phyloP scores from a whole-genome alignment of 768 basidiomycete genomes.

The Boletus reticuloceps region DNA sequence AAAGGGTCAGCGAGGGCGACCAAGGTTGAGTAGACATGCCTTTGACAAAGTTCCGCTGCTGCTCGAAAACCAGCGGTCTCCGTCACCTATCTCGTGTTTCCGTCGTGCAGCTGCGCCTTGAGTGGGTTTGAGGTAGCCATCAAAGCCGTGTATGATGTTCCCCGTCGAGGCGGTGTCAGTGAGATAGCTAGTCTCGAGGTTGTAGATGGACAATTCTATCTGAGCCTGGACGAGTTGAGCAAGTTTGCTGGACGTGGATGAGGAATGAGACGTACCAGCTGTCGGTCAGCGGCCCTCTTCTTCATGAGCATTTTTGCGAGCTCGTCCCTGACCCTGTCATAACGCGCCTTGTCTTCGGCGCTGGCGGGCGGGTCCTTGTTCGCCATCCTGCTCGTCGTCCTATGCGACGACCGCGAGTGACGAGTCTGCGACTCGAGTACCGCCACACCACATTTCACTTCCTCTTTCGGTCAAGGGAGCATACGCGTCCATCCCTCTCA shows the following conservation, averaged over 20 bases:
- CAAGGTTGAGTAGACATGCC: conserved; percentile 36
- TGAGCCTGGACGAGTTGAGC: conserved; percentile 49
- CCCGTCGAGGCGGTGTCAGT: conserved; percentile 81
- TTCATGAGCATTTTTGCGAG: conserved; percentile 69
- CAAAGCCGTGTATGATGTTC: conserved; percentile 86
- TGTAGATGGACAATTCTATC: conserved; percentile 76
- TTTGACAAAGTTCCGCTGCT: conserved; percentile 78
- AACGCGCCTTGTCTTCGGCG: conserved; percentile 68
- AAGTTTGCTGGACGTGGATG: not conserved
- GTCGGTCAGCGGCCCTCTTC: conserved; percentile 74
- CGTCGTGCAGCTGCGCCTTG: conserved; percentile 50
- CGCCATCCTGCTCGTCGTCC: conserved; percentile 27
- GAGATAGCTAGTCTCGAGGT: conserved; percentile 71
- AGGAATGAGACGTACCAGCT: conserved; percentile 51
- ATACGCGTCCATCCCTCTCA: conserved; percentile 23
- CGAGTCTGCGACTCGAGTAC: not conserved
- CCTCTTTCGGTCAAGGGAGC: conserved; percentile 23
- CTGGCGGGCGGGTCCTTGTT: conserved; percentile 41
- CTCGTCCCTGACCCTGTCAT: conserved; percentile 73
- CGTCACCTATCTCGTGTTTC: conserved; percentile 73
- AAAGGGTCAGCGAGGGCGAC: conserved; percentile 3
- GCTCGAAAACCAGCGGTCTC: conserved; percentile 78
- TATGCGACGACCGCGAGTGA: too few species aligned
- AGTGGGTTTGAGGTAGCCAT: conserved; percentile 78
- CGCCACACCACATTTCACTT: conserved; percentile 9